Percentiles rank a stretch among this genome's conserved stretches.
phyloP scores from a whole-genome alignment of 768 basidiomycete genomes.

The Suillus americanus region DNA sequence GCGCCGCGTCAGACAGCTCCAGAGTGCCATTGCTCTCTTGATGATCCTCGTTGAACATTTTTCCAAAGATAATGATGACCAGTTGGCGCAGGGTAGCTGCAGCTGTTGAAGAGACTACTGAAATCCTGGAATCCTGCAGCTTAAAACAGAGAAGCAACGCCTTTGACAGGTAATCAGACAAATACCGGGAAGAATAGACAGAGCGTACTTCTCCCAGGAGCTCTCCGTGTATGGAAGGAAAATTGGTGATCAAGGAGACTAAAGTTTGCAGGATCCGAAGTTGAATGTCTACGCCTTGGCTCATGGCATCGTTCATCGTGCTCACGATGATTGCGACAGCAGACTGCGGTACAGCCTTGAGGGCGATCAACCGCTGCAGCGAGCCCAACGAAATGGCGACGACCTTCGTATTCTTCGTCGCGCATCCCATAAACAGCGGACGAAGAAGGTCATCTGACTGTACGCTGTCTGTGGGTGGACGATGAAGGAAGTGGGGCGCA shows the following conservation, averaged over 20 bases:
- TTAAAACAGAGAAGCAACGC: slow-evolving; percentile 93
- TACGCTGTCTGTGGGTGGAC: slow-evolving; percentile 55
- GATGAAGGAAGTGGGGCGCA: background rate
- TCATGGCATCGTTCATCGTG: slow-evolving; percentile 85
- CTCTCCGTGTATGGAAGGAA: slow-evolving; percentile 75
- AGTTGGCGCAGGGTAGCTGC: slow-evolving; percentile 94
- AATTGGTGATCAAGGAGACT: slow-evolving; percentile 87
- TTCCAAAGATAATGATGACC: slow-evolving; percentile 97
- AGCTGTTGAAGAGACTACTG: slow-evolving; percentile 95
- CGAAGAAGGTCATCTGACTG: slow-evolving; percentile 79
- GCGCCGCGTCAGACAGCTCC: slow-evolving; percentile 37
- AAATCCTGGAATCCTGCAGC: slow-evolving; percentile 91
- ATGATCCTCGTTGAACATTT: slow-evolving; percentile 79
- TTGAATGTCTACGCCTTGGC: slow-evolving; percentile 95
- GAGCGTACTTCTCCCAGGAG: slow-evolving; percentile 76
- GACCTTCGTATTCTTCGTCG: slow-evolving; percentile 91
- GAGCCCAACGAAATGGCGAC: slow-evolving; percentile 90
- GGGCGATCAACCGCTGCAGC: slow-evolving; percentile 85
- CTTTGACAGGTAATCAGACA: slow-evolving; percentile 35
- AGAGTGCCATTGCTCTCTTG: slow-evolving; percentile 27
- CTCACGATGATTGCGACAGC: slow-evolving; percentile 77
- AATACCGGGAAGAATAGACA: too few relatives aligned
- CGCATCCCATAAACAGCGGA: slow-evolving; percentile 92
- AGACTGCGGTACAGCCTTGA: slow-evolving; percentile 80
- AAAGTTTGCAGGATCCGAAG: slow-evolving; percentile 90